Conservation (phyloP, 108 stramenopile species). For the Stephanodiscus minutulus region DNA sequence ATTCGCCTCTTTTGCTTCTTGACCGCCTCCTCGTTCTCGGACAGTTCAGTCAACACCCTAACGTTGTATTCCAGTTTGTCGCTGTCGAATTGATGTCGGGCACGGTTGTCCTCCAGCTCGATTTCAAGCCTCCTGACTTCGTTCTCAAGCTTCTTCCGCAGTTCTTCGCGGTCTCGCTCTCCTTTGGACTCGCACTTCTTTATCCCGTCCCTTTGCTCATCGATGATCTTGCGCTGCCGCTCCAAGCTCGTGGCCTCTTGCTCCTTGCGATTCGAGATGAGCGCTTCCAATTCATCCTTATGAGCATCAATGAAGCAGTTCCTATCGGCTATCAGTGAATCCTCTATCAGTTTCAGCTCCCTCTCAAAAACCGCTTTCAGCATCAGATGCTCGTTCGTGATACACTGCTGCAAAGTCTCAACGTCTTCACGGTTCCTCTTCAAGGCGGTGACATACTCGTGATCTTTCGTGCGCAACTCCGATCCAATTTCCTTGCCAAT, state of each 20-base stretch:
- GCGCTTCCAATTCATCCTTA: constrained; percentile 31
- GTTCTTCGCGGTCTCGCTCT: constrained; percentile 13
- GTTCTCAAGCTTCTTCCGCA: constrained; percentile 30
- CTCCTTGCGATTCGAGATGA: constrained; percentile 36
- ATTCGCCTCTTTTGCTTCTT: constrained; percentile 50
- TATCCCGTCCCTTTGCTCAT: constrained; percentile 29
- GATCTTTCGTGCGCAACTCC: constrained; percentile 42
- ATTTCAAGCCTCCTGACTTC: constrained; percentile 37
- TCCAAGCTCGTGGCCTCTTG: constrained; percentile 22
- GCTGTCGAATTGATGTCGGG: constrained; percentile 36
- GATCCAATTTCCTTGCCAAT: constrained; percentile 33
- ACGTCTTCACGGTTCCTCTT: constrained; percentile 41
- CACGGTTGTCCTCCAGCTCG: constrained; percentile 34
- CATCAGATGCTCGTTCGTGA: constrained; percentile 31
- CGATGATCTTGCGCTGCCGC: constrained; percentile 26
- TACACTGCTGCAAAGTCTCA: constrained; percentile 30
- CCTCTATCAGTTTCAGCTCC: constrained; percentile 40
- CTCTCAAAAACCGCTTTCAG: constrained; percentile 38
- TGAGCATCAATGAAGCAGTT: constrained; percentile 15
- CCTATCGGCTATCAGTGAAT: constrained; percentile 34
- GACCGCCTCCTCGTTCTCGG: constrained; percentile 27
- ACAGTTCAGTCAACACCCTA: constrained; percentile 42
- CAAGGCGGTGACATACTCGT: constrained; percentile 47
- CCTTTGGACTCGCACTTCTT: constrained; percentile 32
- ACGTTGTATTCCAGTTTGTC: constrained; percentile 48